Conservation (phyloP, 805 yeast genomes). For the Candida anglica region DNA sequence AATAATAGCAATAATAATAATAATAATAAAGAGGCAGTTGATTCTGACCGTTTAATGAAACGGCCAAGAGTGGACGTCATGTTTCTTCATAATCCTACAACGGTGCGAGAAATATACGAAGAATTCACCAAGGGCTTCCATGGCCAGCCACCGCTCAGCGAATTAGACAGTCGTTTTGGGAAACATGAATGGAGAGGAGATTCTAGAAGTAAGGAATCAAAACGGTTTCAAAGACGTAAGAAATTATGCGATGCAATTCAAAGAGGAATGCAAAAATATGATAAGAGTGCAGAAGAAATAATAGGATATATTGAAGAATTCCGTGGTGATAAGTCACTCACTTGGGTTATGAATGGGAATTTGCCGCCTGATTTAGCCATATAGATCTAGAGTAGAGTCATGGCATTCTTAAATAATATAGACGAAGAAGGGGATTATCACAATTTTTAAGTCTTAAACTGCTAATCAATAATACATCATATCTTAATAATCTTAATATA, state of each 20-base stretch:
- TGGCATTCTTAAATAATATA: too few species aligned
- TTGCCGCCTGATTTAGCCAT: slow-evolving; percentile 29
- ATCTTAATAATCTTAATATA: too few species aligned
- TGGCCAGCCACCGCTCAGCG: slow-evolving; percentile 40
- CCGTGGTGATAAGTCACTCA: slow-evolving; percentile 38
- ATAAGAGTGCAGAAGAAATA: slow-evolving; percentile 37
- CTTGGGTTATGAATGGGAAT: slow-evolving; percentile 47
- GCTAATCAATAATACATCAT: too few species aligned
- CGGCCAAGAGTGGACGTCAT: slow-evolving; percentile 35
- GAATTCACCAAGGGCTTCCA: slow-evolving; percentile 42
- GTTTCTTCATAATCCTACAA: slow-evolving; percentile 41
- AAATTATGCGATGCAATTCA: slow-evolving; percentile 42
- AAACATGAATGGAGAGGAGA: slow-evolving; percentile 45
- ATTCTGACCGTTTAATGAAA: too few species aligned
- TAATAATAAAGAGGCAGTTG: too few species aligned
- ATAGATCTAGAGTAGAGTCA: slow-evolving; percentile 3
- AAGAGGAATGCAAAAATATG: slow-evolving; percentile 36
- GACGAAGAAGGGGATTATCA: too few species aligned
- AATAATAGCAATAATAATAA: too few species aligned
- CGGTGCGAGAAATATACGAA: slow-evolving; percentile 41
- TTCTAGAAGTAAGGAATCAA: slow-evolving; percentile 40
- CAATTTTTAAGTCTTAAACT: too few species aligned
- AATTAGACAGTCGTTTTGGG: slow-evolving; percentile 40
- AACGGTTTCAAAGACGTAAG: slow-evolving; percentile 40
- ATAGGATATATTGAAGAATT: slow-evolving; percentile 38